A percentile compares a stretch with the other conserved stretches of the same genome.
These are phyloP conservation scores for Aspergillus oerlinghausenensis DNA, from an alignment of 2,329 filamentous ascomycete species.

Conservation along the genomic window DNA sequence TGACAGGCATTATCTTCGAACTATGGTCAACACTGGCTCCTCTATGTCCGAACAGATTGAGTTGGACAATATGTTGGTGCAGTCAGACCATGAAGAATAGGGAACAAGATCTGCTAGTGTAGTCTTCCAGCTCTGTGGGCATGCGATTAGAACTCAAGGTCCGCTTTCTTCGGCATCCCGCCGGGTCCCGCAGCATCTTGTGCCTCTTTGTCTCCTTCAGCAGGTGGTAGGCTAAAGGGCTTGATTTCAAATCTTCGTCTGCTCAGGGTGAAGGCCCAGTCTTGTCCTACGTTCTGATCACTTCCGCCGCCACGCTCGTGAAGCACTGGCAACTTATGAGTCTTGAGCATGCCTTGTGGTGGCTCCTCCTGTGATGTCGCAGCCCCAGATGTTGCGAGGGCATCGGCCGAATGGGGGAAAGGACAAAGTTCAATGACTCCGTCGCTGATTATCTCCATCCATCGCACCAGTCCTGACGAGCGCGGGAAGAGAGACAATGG, in stretches of 20 bases:
- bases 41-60: slow-evolving; percentile 60
- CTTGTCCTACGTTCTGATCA: slow-evolving; percentile 66
- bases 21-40: slow-evolving; percentile 51
- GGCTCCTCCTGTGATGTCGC: slow-evolving; percentile 64
- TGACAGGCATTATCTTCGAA: slow-evolving; percentile 53
- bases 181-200: slow-evolving; percentile 46
- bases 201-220: slow-evolving; percentile 68
- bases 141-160: slow-evolving; percentile 63
- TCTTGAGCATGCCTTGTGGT: slow-evolving; percentile 77
- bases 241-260: slow-evolving; percentile 78
- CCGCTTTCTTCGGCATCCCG: slow-evolving; percentile 56
- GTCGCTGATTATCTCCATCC: slow-evolving; percentile 80
- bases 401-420: slow-evolving; percentile 58
- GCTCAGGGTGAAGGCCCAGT: slow-evolving; percentile 86
- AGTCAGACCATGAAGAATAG: slow-evolving; percentile 36
- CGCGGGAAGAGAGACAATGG: slow-evolving; percentile 78
- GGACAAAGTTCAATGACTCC: slow-evolving; percentile 79
- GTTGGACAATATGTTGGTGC: slow-evolving; percentile 56
- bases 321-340: slow-evolving; percentile 77
- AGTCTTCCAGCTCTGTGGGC: slow-evolving; percentile 2
- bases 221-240: slow-evolving; percentile 82
- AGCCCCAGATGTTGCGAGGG: slow-evolving; percentile 49
- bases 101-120: not conserved
- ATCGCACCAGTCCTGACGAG: slow-evolving; percentile 68
- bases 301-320: slow-evolving; percentile 85